These are phyloP conservation scores for Pelargonium nanum DNA, from an alignment of 345 rosid species.

Conservation along the genomic window DNA sequence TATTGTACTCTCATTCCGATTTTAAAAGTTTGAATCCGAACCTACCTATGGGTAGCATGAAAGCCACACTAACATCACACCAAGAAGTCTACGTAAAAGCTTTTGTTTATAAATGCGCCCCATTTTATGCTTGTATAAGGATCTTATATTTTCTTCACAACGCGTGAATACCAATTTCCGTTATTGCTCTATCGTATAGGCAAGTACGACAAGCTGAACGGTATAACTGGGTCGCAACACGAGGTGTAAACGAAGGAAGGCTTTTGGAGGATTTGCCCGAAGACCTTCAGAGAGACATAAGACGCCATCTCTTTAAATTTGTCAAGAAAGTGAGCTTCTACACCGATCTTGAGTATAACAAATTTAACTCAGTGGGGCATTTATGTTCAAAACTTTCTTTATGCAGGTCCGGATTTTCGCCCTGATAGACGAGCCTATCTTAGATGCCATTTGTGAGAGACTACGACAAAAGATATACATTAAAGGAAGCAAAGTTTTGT, in stretches of 20 bases:
- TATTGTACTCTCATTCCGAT: too few relatives aligned
- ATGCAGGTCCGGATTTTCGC: conserved; percentile 67
- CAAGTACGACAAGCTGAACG: conserved; percentile 76
- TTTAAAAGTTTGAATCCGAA: too few relatives aligned
- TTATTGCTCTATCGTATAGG: conserved; percentile 26
- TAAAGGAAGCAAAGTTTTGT: conserved; percentile 46
- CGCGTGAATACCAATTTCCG: background rate
- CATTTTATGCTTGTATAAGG: background rate
- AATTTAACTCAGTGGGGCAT: too few relatives aligned
- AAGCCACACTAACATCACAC: background rate
- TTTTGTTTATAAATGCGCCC: background rate
- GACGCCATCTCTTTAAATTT: conserved; percentile 75
- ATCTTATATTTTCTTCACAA: background rate
- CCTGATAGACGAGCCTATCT: conserved; percentile 55
- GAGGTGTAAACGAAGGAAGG: conserved; percentile 73
- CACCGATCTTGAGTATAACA: too few relatives aligned
- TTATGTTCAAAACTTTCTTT: too few relatives aligned
- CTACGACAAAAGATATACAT: conserved; percentile 63
- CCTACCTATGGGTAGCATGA: background rate
- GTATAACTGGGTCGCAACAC: conserved; percentile 77
- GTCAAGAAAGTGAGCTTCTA: conserved; percentile 51
- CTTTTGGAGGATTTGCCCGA: conserved; percentile 75
- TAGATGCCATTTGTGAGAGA: conserved; percentile 68
- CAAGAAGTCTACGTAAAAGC: background rate
- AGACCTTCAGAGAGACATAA: conserved; percentile 80